A percentile compares a stretch with the other conserved stretches of the same genome.
Evolutionary conservation across 2,329 filamentous ascomycete species (phyloP).

Genomic region (Scedosporium boydii): DNA sequence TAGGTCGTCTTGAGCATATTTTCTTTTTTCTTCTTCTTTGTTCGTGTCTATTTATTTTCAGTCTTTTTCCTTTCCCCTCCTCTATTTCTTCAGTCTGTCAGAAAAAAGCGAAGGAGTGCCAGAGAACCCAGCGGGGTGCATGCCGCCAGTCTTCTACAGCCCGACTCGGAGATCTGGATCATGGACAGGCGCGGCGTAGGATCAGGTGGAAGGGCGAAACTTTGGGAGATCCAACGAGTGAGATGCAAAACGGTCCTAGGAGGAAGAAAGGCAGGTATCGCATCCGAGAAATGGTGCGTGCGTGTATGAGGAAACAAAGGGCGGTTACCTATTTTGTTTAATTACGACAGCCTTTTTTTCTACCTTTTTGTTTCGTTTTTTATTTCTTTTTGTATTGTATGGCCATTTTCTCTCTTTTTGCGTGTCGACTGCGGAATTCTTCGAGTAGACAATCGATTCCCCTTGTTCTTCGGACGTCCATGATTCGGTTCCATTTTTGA

Average conservation of each 20-base stretch:
- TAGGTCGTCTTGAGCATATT: conserved; percentile 7
- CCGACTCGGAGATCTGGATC: too few relatives aligned
- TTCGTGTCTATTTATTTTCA: not conserved
- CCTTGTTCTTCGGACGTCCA: not conserved
- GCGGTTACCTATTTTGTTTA: conserved; percentile 12
- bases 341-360: conserved; percentile 4
- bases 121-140: not conserved
- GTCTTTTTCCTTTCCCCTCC: conserved; percentile 4
- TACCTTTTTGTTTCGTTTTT: conserved; percentile 1
- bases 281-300: not conserved
- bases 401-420: not conserved
- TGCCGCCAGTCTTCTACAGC: not conserved
- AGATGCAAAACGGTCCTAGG: conserved; percentile 1
- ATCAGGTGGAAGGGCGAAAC: not conserved
- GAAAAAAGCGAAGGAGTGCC: not conserved
- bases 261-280: conserved; percentile 3
- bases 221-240: not conserved
- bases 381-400: not conserved
- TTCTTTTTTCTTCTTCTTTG: not conserved
- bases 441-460: not conserved
- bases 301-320: conserved; percentile 3
- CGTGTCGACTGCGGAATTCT: not conserved
- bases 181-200: too few relatives aligned
- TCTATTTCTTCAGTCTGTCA: not conserved
- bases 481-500: not conserved